A percentile compares a stretch with the other conserved stretches of the same genome.
Conservation (phyloP, 2,329 filamentous ascomycete genomes). For the Fusarium sp. region DNA sequence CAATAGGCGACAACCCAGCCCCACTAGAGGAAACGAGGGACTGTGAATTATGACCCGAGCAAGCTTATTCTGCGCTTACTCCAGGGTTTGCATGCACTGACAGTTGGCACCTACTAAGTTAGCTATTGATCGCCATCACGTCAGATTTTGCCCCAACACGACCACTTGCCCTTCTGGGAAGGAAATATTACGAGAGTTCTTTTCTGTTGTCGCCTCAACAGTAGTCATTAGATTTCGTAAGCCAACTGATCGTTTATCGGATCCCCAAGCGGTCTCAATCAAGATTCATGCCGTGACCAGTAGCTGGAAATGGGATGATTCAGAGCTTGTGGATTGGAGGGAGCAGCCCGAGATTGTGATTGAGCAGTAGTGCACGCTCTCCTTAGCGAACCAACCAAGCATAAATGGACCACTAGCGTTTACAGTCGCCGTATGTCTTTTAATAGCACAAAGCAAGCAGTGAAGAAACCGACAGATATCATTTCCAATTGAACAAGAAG, state of each 20-base stretch:
- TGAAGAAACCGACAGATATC: not conserved
- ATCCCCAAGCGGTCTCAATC: not conserved
- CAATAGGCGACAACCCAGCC: not conserved
- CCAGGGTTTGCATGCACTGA: not conserved
- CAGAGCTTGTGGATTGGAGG: not conserved
- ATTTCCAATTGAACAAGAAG: not conserved
- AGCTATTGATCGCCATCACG: not conserved
- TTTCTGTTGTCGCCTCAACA: not conserved
- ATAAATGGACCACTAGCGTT: not conserved
- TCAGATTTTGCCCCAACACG: not conserved
- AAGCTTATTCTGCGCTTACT: not conserved
- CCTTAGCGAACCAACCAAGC: not conserved
- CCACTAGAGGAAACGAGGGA: not conserved
- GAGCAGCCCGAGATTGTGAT: not conserved
- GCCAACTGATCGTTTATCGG: not conserved
- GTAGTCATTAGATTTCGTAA: not conserved
- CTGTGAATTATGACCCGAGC: not conserved
- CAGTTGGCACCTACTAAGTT: not conserved
- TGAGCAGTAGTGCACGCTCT: not conserved
- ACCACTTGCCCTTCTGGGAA: not conserved
- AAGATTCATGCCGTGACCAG: not conserved
- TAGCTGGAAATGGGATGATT: not conserved
- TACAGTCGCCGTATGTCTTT: not conserved
- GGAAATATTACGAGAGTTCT: not conserved
- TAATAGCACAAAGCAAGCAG: not conserved